These are phyloP conservation scores for Citrus cavaleriei DNA, from an alignment of 345 rosid species.

Conservation along the genomic window DNA sequence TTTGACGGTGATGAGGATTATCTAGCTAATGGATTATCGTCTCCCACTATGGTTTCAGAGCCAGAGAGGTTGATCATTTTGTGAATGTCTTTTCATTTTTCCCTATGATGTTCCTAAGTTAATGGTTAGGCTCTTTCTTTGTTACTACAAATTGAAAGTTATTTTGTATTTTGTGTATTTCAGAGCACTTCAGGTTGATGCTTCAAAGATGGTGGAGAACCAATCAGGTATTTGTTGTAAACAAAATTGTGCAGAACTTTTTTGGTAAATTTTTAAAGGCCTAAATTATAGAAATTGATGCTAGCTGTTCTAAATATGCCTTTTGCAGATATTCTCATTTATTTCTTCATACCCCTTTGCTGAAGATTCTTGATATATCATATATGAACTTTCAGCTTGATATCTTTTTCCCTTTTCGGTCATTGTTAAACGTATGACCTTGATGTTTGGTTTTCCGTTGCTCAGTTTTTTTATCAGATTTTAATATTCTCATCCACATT, in stretches of 20 bases:
- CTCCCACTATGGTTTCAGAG: conserved; percentile 19
- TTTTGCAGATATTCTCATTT: background rate
- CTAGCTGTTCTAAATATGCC: background rate
- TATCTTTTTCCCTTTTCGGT: background rate
- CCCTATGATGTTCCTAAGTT: background rate
- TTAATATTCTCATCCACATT: background rate
- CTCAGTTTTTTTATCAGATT: background rate
- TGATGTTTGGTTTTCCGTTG: background rate
- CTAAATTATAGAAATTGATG: background rate
- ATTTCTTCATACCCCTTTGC: background rate
- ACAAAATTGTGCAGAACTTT: background rate
- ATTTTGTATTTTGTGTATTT: conserved; percentile 13
- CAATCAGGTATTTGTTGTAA: conserved; percentile 33
- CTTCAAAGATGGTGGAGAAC: conserved; percentile 37
- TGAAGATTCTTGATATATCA: background rate
- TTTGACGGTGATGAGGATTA: conserved; percentile 41
- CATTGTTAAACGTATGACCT: background rate
- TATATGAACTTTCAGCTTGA: background rate
- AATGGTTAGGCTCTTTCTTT: conserved; percentile 5
- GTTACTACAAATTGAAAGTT: background rate
- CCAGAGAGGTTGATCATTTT: conserved; percentile 42
- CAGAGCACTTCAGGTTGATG: conserved; percentile 44
- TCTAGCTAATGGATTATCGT: conserved; percentile 23
- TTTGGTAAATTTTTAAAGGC: background rate
- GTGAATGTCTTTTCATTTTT: background rate